Percentiles rank a stretch among this genome's conserved stretches.
Evolutionary conservation across 2,329 filamentous ascomycete genomes (phyloP).

Genomic region (Periconia sp.): DNA sequence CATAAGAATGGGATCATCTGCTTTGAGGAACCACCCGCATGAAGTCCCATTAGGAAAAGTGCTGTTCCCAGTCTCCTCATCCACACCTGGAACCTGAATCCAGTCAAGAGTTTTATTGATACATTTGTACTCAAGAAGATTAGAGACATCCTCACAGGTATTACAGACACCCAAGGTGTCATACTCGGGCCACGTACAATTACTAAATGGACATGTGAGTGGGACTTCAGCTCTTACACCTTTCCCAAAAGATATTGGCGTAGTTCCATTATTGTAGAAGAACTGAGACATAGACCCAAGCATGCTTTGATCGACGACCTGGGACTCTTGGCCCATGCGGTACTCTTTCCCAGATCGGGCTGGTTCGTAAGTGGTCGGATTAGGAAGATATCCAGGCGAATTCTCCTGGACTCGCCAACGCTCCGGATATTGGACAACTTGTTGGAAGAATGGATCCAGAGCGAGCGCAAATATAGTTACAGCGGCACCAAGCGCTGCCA

Average conservation of each 20-base stretch:
- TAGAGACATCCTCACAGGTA: slow-evolving; percentile 5
- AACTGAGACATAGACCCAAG: no score
- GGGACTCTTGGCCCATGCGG: no score
- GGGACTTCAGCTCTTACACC: slow-evolving; percentile 8
- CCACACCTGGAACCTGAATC: no score
- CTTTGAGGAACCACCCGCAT: slow-evolving; percentile 12
- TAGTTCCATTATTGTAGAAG: no score
- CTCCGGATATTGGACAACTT: slow-evolving; percentile 23
- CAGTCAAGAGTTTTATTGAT: slow-evolving; percentile 7
- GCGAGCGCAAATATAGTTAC: slow-evolving; percentile 24
- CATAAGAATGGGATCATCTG: no score
- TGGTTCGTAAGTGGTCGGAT: no score
- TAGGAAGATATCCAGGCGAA: slow-evolving; percentile 6
- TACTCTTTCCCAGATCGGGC: no score
- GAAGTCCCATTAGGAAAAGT: slow-evolving; percentile 13
- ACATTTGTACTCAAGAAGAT: slow-evolving; percentile 9
- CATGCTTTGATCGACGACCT: no score
- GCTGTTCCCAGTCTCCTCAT: no score
- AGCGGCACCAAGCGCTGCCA: slow-evolving; percentile 26
- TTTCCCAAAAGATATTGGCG: slow-evolving; percentile 7
- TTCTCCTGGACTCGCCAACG: slow-evolving; percentile 10
- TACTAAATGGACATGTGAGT: slow-evolving; percentile 10
- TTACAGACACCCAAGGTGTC: slow-evolving; percentile 13
- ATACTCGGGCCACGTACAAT: slow-evolving; percentile 15
- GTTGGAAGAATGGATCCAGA: slow-evolving; percentile 27